These are phyloP conservation scores for Magnusiomyces paraingens DNA, from an alignment of 1,139 yeast species.

Conservation along the genomic window DNA sequence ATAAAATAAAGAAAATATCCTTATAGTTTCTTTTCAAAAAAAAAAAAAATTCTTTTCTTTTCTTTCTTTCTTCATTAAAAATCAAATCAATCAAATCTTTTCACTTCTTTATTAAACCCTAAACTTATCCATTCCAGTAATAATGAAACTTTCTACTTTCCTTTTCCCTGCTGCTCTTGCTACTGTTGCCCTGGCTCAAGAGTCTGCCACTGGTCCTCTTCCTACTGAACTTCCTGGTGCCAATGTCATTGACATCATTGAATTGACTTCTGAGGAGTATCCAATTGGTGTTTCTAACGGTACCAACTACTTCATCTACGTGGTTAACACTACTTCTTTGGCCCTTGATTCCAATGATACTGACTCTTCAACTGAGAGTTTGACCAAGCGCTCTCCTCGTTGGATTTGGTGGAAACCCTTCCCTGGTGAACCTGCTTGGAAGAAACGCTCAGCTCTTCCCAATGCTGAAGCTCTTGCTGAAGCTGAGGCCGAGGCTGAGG, in stretches of 20 bases:
- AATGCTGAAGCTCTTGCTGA: not conserved
- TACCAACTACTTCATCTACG: not conserved
- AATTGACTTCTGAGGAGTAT: not conserved
- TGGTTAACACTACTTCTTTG: not conserved
- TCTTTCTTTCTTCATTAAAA: no score
- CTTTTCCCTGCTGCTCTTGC: not conserved
- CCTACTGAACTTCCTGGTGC: not conserved
- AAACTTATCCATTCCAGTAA: not conserved
- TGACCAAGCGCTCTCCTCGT: not conserved
- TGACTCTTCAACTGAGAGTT: not conserved
- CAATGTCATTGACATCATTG: not conserved
- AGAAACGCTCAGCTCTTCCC: not conserved
- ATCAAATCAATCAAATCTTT: no score
- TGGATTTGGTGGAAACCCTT: not conserved
- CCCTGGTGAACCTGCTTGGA: not conserved
- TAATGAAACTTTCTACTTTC: not conserved
- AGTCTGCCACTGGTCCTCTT: not conserved
- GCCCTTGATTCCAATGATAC: not conserved
- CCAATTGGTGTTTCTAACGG: not conserved
- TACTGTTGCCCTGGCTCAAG: not conserved
- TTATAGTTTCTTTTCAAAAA: not conserved
- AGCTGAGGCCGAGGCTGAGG: not conserved
- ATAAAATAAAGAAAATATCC: no score
- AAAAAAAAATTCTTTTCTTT: not conserved
- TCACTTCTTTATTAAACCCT: no score